Base-by-base conservation (phyloP, 345 rosid species). In the Salix arbutifolia region DNA sequence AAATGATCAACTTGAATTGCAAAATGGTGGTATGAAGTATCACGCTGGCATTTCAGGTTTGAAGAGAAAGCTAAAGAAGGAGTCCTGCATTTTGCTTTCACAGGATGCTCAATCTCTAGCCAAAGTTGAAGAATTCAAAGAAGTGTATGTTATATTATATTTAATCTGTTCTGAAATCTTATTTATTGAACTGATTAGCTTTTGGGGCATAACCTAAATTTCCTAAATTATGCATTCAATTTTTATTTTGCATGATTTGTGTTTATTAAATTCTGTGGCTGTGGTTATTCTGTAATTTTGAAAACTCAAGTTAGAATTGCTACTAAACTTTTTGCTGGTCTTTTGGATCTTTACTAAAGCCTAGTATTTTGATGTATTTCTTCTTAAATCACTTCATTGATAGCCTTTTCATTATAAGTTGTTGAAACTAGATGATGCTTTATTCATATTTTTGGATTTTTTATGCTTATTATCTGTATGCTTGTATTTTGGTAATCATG, bases 41-140 rank as follows among this genome's bases (percentile, higher is more conserved):
- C 76, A 78, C 25, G 52, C 85, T 76, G 84, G 71, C 68, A 65
- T 77, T 75, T 69, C 76, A 26, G 83, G 79, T 72, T 79, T 82
- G 72, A 84, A 87, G 84, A 87, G 88, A 78, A 89, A 86, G 82
- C 62, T 73, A 67, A 79, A 83, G 35, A 82, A 83, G 52, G 84
- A 80, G 7, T 74, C 85, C 72, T 88, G 90, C 86, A 80, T 84
- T 83, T 87, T 94, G 85, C 82, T 91, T 37, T 85, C 90, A 56
- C 88, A 84, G 74, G 94, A 96, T 77, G 73, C 81, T 77, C 83
- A 85, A 76, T 91, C 93, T 78, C 85, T 26, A 64, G 85, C 80
- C 23, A 83, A 90, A 84, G 84, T 92, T 74, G 84, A 88, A 87
- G 89, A 87, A 66, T 79, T 92, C 73, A 90, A 94, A 85, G 88